Evolutionary conservation across 257 asterid species (phyloP), one percentile per base, ranked within the genome.

Genomic region (Ocimum tenuiflorum): DNA sequence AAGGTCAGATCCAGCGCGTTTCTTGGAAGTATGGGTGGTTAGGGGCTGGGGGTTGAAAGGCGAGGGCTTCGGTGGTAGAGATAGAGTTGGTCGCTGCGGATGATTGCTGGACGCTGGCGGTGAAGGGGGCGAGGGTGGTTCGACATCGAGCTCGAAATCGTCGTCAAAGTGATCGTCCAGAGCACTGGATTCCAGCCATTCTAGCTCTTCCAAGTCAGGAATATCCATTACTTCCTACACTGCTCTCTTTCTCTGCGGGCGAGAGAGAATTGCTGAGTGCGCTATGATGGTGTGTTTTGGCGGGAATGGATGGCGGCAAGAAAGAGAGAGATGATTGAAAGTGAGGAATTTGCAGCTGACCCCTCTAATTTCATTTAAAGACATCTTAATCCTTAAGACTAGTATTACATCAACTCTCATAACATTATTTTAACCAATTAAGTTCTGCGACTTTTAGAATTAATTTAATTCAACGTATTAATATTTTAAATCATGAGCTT

Each of bases 141-240:
- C 82, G 60, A 69, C 50, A 14, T 86, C 87, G 12, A 68, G 36
- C 29, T 81, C 86, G 64, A 79, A 67, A 59, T 82, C 88, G 23
- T 70, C 88, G 9, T 76, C 87, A 29, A 71, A 69, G 11, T 68
- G 78, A 23, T 85, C 77, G 65, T 75, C 77, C 58, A 77, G 39
- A 10, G 81, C 23, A 71, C 81, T 70, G 8, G 96, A 80, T 83
- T 92, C 99, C 23, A 92, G 87, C 92, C 86, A 89, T 75, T 92
- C 85, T 14, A 89, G 86, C 81, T 87, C 97, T 3, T 88, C 88
- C 13, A 82, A 57, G 69, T 89, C 95, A 38, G 96, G 96, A 75
- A 89, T 67, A 74, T 92, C 99, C 91, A 86, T 83, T 66, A 70
- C 73, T 67, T 64, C 33, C 70, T 45, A 15, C 60, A 22, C 12